phyloP scores from a whole-genome alignment of 495 filamentous ascomycete genomes.

The Penicillium arizonense region DNA sequence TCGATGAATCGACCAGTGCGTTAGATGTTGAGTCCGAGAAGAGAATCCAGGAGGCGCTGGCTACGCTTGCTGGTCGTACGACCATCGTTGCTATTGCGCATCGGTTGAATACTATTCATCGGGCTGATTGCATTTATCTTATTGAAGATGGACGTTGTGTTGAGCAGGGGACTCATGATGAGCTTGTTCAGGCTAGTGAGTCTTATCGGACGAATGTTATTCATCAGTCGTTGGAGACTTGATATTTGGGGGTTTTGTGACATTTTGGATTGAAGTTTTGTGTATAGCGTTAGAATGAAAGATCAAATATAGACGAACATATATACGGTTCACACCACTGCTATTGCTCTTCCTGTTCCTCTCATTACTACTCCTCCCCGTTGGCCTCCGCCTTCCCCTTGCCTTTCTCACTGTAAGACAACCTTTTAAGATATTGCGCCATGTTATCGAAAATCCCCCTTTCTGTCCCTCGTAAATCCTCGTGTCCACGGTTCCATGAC shows the following conservation, averaged over 20 bases:
- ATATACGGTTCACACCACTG: no score
- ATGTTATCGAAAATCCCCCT: no score
- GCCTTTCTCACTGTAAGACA: no score
- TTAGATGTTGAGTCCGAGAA: constrained; percentile 71
- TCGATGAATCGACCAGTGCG: constrained; percentile 75
- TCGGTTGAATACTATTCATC: constrained; percentile 69
- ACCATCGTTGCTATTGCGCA: constrained; percentile 77
- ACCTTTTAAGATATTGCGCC: no score
- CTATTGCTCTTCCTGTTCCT: no score
- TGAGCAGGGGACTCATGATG: constrained; percentile 66
- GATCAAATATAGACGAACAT: neutral
- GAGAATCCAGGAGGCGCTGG: constrained; percentile 65
- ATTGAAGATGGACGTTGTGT: constrained; percentile 65
- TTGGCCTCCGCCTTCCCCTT: no score
- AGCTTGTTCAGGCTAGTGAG: constrained; percentile 59
- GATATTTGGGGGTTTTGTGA: neutral
- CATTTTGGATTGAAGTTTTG: neutral
- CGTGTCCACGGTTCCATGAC: no score
- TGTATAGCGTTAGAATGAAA: neutral
- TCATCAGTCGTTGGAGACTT: constrained; percentile 34
- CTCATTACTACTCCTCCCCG: no score
- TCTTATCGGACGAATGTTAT: constrained; percentile 56
- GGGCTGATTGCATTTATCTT: constrained; percentile 72
- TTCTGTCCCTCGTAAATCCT: no score
- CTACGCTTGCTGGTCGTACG: constrained; percentile 62